A percentile compares a stretch with the other conserved stretches of the same genome.
Evolutionary conservation across 306 rosid species (phyloP).

Genomic region (Cyclanthera cordifolia): DNA sequence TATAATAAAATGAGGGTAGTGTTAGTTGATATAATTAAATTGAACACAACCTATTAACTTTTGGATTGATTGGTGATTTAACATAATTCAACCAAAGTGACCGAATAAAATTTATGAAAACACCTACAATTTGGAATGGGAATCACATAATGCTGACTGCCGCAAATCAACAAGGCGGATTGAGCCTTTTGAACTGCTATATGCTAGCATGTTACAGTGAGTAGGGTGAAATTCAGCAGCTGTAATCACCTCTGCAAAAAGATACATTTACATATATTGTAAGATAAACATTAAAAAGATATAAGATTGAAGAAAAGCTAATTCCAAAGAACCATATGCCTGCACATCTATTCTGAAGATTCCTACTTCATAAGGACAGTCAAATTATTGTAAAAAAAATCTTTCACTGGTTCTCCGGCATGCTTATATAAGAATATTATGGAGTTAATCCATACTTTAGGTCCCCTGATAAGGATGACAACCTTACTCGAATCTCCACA

Average conservation of each 20-base stretch:
- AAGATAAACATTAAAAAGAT: slow-evolving; percentile 15
- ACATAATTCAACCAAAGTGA: too few species aligned
- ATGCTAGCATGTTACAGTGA: slow-evolving; percentile 84
- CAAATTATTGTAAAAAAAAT: neutral
- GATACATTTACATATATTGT: slow-evolving; percentile 1
- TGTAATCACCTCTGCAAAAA: slow-evolving; percentile 89
- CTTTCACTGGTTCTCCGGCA: neutral
- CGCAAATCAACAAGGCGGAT: slow-evolving; percentile 92
- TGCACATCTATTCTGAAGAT: neutral
- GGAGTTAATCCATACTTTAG: neutral
- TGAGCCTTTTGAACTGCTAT: slow-evolving; percentile 98
- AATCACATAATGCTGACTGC: slow-evolving; percentile 96
- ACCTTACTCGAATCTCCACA: too few species aligned
- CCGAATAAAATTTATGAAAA: neutral
- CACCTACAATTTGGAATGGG: slow-evolving; percentile 84
- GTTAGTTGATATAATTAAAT: too few species aligned
- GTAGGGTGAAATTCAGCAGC: slow-evolving; percentile 97
- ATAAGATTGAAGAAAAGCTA: neutral
- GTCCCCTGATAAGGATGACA: too few species aligned
- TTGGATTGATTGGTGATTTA: too few species aligned
- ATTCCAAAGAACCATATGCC: neutral
- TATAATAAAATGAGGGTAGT: too few species aligned
- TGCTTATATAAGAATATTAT: neutral
- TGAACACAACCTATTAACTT: too few species aligned
- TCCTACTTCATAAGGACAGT: neutral